Evolutionary conservation across 257 asterid genomes (phyloP).

Genomic region (Solanum stenotomum): DNA sequence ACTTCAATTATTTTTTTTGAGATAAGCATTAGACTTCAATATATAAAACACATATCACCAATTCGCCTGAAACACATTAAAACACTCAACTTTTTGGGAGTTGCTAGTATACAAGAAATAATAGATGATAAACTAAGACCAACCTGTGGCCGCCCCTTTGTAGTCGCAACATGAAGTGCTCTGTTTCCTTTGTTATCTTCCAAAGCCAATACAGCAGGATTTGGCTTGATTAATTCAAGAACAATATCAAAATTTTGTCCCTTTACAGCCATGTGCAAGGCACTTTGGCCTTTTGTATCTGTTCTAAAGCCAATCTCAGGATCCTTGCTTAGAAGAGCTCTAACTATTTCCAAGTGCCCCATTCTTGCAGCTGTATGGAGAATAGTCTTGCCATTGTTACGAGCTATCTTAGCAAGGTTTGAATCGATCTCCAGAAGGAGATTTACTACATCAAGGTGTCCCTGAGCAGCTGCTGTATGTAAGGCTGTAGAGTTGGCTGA

Average conservation of each 20-base stretch:
- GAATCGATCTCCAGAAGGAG: constrained; percentile 70
- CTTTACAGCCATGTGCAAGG: constrained; percentile 94
- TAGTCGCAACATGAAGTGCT: constrained; percentile 77
- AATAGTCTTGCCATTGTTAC: constrained; percentile 85
- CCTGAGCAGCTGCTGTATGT: constrained; percentile 98
- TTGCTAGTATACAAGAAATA: not conserved
- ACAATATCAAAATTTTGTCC: constrained; percentile 78
- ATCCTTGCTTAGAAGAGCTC: constrained; percentile 58
- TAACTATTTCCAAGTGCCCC: constrained; percentile 92
- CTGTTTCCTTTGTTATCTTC: constrained; percentile 88
- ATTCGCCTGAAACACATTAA: not conserved
- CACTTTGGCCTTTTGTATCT: constrained; percentile 86
- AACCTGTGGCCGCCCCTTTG: constrained; percentile 86
- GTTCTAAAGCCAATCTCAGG: constrained; percentile 64
- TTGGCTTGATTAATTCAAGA: constrained; percentile 75
- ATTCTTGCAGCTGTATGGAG: constrained; percentile 94
- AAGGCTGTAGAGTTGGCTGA: constrained; percentile 75
- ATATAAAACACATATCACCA: not conserved
- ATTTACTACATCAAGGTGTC: constrained; percentile 61
- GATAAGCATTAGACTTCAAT: not conserved
- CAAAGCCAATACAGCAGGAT: constrained; percentile 50
- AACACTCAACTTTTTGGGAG: not conserved
- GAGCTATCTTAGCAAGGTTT: constrained; percentile 79
- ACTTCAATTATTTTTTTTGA: not conserved
- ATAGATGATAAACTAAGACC: not conserved